Evolutionary conservation across 768 basidiomycete species (phyloP), one percentile per base, ranked within the genome.

Genomic region (Hericium coralloides): DNA sequence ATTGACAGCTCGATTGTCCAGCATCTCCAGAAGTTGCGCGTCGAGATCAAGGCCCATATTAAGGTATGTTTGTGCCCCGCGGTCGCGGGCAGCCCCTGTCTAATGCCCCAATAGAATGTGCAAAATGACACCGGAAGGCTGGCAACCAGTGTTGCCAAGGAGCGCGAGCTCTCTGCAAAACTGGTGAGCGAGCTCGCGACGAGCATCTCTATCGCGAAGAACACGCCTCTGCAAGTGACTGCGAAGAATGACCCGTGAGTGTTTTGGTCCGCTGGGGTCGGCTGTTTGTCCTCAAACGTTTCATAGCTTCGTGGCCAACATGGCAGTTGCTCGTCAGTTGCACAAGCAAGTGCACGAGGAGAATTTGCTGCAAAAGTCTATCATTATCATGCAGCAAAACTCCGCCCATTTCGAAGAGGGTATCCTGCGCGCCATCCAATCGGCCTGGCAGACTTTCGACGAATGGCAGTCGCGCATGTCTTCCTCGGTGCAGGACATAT

Each of bases 331-430:
- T 18, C 85, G 81, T 53, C 93, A 97, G 68, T 82, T 97, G 15
- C 81, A 84, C 60, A 91, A 89, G 63, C 95, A 98, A 73, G 91
- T 98, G 48, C 84, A 93, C 72, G 95, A 97, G 73, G 97, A 99
- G 73, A 99, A 99, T 68, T 84, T 94, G 0, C 83, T 99, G 14
- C 95, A 99, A 73, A 99, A 98, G 70, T 91, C 88, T 2, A 90
- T 98, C 66, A 85, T 99, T 66, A 95, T 99, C 70, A 98, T 95
- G 83, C 95, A 99, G 65, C 93, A 95, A 62, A 95, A 95, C 69
- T 90, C 87, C 15, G 95, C 95, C 20, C 87, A 95, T 68, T 99
- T 99, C 64, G 97, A 98, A 71, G 90, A 92, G 62, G 95, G 94
- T 53, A 91, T 99, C 64, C 92, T 99, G 25, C 89, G 91, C 58